phyloP scores from a whole-genome alignment of 805 yeast species.

The Kazachstania bromeliacearum region DNA sequence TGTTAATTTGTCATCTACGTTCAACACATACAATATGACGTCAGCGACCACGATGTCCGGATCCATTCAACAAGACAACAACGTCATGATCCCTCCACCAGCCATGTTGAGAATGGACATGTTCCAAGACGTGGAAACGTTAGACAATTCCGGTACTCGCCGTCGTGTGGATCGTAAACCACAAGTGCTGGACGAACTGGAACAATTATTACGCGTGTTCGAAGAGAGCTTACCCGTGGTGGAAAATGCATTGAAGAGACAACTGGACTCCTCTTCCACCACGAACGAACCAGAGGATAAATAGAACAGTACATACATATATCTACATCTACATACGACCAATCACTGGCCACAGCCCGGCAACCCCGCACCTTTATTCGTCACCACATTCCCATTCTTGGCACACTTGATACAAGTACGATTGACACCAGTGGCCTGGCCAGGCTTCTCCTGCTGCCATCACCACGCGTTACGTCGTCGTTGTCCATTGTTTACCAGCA shows the following conservation, averaged over 20 bases:
- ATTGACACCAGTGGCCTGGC: too few relatives aligned
- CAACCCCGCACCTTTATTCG: too few relatives aligned
- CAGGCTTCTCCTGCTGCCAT: too few relatives aligned
- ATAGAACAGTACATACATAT: not conserved
- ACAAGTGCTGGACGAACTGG: constrained; percentile 23
- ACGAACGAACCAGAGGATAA: not conserved
- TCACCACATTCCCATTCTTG: too few relatives aligned
- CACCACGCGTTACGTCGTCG: too few relatives aligned
- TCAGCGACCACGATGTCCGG: not conserved
- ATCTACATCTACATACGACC: constrained; percentile 1
- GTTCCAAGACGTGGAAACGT: constrained; percentile 20
- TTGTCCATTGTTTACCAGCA: too few relatives aligned
- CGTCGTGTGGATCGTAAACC: constrained; percentile 22
- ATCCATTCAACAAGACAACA: not conserved
- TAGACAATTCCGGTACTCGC: constrained; percentile 4
- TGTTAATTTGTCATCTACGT: not conserved
- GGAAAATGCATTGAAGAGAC: constrained; percentile 22
- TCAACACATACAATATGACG: not conserved
- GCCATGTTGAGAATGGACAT: constrained; percentile 18
- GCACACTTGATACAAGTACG: too few relatives aligned
- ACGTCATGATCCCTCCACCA: constrained; percentile 23
- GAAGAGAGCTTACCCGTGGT: constrained; percentile 25
- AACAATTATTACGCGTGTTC: constrained; percentile 19
- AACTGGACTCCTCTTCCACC: constrained; percentile 5
- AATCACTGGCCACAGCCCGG: too few relatives aligned